Conservation (phyloP, 2,329 filamentous ascomycete genomes). For the Xylaria sp. region DNA sequence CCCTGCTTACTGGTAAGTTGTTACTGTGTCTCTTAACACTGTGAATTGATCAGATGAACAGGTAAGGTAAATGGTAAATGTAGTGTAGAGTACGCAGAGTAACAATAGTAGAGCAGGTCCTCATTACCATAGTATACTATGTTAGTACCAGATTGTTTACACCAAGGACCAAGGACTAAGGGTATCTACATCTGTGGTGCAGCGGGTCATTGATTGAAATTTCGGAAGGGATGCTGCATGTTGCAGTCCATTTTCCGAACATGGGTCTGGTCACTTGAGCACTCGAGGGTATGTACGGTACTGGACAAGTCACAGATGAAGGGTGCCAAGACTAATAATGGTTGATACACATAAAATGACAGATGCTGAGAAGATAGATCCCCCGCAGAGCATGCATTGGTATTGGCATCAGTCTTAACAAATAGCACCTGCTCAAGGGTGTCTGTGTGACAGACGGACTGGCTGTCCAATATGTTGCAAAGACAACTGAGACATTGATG, state of each 20-base stretch:
- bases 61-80: background rate
- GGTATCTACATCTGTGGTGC: constrained; percentile 22
- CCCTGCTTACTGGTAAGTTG: constrained; percentile 35
- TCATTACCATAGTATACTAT: background rate
- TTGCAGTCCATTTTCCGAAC: constrained; percentile 39
- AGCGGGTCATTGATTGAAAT: constrained; percentile 34
- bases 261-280: constrained; percentile 36
- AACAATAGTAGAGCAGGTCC: background rate
- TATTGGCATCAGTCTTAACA: constrained; percentile 28
- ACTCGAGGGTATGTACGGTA: constrained; percentile 7
- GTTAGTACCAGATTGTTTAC: background rate
- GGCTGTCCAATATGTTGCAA: constrained; percentile 28
- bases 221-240: constrained; percentile 41
- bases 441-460: constrained; percentile 26
- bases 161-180: background rate
- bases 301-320: constrained; percentile 15
- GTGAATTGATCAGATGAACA: constrained; percentile 14
- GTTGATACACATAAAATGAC: constrained; percentile 20
- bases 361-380: constrained; percentile 30
- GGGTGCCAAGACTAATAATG: constrained; percentile 18
- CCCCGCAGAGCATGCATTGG: constrained; percentile 32
- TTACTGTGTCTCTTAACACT: constrained; percentile 7
- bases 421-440: constrained; percentile 16
- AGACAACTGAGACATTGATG: constrained; percentile 34
- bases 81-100: background rate